Conservation (phyloP, 2,329 filamentous ascomycete species). For the Colletotrichum shisoi region DNA sequence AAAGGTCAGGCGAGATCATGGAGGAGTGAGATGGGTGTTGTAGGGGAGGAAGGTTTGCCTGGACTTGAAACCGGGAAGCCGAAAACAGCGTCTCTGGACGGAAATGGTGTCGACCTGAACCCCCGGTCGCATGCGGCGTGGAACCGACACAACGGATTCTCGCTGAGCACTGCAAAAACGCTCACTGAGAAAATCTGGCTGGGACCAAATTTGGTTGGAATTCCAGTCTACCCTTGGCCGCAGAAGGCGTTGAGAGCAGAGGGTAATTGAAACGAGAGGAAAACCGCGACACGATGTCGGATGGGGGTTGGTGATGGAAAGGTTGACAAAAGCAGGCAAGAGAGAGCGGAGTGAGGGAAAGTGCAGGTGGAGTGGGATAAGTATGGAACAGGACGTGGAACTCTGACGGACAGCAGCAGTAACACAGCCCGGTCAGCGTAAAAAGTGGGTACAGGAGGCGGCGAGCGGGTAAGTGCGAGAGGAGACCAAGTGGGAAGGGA, state of each 20-base stretch:
- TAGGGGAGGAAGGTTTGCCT: slow-evolving; percentile 3
- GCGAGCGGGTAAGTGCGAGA: slow-evolving; percentile 30
- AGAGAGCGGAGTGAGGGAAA: slow-evolving; percentile 33
- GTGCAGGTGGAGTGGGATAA: slow-evolving; percentile 40
- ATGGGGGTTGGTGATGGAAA: slow-evolving; percentile 27
- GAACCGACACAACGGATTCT: slow-evolving; percentile 11
- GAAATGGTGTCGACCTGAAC: slow-evolving; percentile 27
- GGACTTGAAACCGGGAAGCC: slow-evolving; percentile 26
- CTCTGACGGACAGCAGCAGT: slow-evolving; percentile 37
- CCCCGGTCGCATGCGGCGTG: slow-evolving; percentile 36
- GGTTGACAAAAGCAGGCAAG: slow-evolving; percentile 27
- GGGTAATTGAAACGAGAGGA: slow-evolving; percentile 29
- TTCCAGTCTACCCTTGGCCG: slow-evolving; percentile 28
- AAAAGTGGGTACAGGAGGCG: slow-evolving; percentile 35
- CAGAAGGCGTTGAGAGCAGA: slow-evolving; percentile 16
- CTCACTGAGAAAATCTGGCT: not conserved
- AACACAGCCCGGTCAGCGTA: slow-evolving; percentile 32
- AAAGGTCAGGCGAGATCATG: slow-evolving; percentile 26
- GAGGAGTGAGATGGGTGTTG: slow-evolving; percentile 18
- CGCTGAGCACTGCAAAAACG: not conserved
- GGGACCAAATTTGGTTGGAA: not conserved
- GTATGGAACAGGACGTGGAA: slow-evolving; percentile 33
- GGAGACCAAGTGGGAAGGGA: slow-evolving; percentile 6
- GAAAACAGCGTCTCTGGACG: slow-evolving; percentile 35
- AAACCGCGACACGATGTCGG: slow-evolving; percentile 35